phyloP scores from a whole-genome alignment of 345 rosid genomes.

The Noccaea caerulescens region DNA sequence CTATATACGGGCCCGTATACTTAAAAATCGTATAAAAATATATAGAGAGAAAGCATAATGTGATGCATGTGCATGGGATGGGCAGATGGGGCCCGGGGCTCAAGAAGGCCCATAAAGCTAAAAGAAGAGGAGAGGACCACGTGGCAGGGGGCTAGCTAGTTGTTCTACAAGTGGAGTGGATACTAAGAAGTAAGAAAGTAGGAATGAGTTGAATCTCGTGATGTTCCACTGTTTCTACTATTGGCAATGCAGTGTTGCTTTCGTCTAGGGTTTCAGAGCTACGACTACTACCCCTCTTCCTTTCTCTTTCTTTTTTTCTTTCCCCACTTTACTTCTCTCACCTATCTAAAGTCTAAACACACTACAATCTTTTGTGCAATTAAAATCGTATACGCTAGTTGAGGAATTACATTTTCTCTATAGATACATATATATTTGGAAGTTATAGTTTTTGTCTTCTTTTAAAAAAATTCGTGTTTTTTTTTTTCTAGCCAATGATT shows the following conservation, averaged over 20 bases:
- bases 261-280: constrained; percentile 46
- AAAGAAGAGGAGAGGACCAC: constrained; percentile 42
- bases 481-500: neutral
- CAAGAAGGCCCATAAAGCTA: constrained; percentile 40
- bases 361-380: constrained; percentile 1
- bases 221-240: constrained; percentile 43
- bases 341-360: constrained; percentile 24
- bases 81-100: constrained; percentile 35
- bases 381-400: constrained; percentile 16
- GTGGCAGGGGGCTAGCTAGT: constrained; percentile 40
- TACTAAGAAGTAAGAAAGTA: constrained; percentile 40
- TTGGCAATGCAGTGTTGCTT: constrained; percentile 42
- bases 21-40: neutral
- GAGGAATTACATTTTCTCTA: neutral
- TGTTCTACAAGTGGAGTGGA: constrained; percentile 46
- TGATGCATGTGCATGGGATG: constrained; percentile 46
- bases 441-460: neutral
- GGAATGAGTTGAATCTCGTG: constrained; percentile 49
- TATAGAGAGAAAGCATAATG: constrained; percentile 18
- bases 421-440: neutral
- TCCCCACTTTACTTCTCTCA: constrained; percentile 25
- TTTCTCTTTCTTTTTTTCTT: neutral
- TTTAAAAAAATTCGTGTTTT: neutral
- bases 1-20: neutral
- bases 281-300: constrained; percentile 21